Evolutionary conservation across 2,329 filamentous ascomycete genomes (phyloP), one percentile per base, ranked within the genome.

Genomic region (Microsporum ferrugineum): DNA sequence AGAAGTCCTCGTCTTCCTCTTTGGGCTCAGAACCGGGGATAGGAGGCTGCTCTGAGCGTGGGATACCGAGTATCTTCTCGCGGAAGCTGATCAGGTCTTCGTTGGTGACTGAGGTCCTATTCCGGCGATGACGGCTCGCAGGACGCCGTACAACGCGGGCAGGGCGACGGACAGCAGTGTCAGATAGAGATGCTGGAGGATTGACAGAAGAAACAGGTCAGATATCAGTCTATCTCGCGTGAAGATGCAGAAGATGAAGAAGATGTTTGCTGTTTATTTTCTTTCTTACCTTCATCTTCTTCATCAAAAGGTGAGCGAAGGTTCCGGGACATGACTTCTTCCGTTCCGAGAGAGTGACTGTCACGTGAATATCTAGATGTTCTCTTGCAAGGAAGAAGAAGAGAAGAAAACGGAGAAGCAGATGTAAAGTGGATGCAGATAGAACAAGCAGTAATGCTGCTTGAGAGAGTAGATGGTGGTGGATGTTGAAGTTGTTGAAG

Each of bases 1-100:
- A 69, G 51, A 74, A 66, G 60, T 72, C 66, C 27, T 66, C 61
- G 31, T 61, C 62, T 60, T 72, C 66, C 31, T 66, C 62, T 17
- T 59, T 61, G 38, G 59, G 31, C n/a, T 59, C 57, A 23, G 41
- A 6, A 7, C 43, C 8, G 12, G 57, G 31, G 8, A 39, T 36
- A 17, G 43, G 39, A 23, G 57, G 57, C 49, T 60, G 59, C 10
- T 47, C 34, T 43, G 29, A 23, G 10, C 55, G 59, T 39, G 60
- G 49, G 33, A 61, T 57, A 33, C 65, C 65, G 31, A 64, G 57
- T 38, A 65, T 61, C 14, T 61, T 62, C 31, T 63, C 62, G 45
- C 63, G 65, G 59, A 66, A 66, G 53, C 56, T 57, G 47, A 65
- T 61, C 45, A 65, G 56, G 60, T 66, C 65, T 17, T 61, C 59